Conservation (phyloP, 176 grass and related monocot species). For the Musa schizocarpa region DNA sequence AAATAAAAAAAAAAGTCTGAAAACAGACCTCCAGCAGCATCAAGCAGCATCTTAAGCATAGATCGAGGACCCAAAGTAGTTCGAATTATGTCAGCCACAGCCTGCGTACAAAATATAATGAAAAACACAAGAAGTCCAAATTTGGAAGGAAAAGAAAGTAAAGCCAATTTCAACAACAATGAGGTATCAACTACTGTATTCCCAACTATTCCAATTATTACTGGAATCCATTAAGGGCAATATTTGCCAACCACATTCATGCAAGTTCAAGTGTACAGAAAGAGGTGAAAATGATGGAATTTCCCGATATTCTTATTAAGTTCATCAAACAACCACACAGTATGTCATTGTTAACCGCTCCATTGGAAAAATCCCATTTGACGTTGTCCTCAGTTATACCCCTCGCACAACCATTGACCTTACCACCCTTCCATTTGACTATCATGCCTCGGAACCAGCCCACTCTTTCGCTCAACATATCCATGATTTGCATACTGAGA, state of each 20-base stretch:
- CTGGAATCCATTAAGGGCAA: background rate
- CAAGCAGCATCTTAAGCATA: slow-evolving; percentile 98
- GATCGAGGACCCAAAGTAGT: slow-evolving; percentile 93
- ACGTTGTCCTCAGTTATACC: too few species aligned
- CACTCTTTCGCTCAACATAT: too few species aligned
- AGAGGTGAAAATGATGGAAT: background rate
- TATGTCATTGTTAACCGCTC: too few species aligned
- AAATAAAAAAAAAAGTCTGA: background rate
- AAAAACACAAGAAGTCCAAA: slow-evolving; percentile 4
- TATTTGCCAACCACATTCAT: background rate
- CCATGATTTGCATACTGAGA: too few species aligned
- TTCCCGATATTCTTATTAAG: background rate
- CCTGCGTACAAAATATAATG: slow-evolving; percentile 36
- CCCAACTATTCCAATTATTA: background rate
- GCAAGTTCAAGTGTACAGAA: background rate
- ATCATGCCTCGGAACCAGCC: too few species aligned
- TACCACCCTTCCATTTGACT: too few species aligned
- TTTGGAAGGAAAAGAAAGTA: background rate
- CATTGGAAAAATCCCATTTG: too few species aligned
- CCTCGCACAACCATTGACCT: too few species aligned
- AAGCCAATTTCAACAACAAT: background rate
- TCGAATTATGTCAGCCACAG: slow-evolving; percentile 89
- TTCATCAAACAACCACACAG: background rate
- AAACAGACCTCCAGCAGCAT: slow-evolving; percentile 69
- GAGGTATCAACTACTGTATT: too few species aligned